These are phyloP conservation scores for Camelina neglecta DNA, from an alignment of 345 rosid species.

Conservation along the genomic window DNA sequence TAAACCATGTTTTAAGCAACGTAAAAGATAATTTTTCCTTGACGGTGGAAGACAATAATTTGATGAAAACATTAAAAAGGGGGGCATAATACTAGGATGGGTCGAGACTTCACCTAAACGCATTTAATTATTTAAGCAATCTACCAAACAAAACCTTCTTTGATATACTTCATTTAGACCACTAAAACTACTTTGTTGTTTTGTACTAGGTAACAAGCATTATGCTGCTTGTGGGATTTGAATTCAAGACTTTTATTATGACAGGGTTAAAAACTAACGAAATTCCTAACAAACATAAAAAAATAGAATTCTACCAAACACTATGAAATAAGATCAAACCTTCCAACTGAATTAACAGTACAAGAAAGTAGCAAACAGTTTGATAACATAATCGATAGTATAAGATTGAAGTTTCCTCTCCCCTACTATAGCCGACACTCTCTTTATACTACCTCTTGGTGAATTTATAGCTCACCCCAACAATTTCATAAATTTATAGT, in stretches of 20 bases:
- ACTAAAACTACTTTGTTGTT: constrained; percentile 13
- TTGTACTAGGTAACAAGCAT: background rate
- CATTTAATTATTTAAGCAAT: constrained; percentile 22
- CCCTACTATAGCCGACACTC: constrained; percentile 17
- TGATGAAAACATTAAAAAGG: constrained; percentile 14
- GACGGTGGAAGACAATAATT: constrained; percentile 28
- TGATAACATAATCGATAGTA: background rate
- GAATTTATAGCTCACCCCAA: constrained; percentile 28
- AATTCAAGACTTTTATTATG: background rate
- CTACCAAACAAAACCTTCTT: constrained; percentile 36
- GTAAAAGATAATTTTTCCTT: background rate
- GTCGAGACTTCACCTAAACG: constrained; percentile 28
- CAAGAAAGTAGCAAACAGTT: background rate
- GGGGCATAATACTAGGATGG: constrained; percentile 16
- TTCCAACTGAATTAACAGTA: constrained; percentile 3
- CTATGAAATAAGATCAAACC: background rate
- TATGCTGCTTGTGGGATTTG: background rate
- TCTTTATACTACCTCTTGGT: constrained; percentile 5
- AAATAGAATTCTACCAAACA: background rate
- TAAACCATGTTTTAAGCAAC: constrained; percentile 8
- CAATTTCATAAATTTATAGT: background rate
- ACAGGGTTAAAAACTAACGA: background rate
- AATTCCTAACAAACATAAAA: too few species aligned
- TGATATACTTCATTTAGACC: background rate
- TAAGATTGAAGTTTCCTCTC: background rate